These are phyloP conservation scores for Blastomyces parvus DNA, from an alignment of 2,329 filamentous ascomycete genomes.

Conservation along the genomic window DNA sequence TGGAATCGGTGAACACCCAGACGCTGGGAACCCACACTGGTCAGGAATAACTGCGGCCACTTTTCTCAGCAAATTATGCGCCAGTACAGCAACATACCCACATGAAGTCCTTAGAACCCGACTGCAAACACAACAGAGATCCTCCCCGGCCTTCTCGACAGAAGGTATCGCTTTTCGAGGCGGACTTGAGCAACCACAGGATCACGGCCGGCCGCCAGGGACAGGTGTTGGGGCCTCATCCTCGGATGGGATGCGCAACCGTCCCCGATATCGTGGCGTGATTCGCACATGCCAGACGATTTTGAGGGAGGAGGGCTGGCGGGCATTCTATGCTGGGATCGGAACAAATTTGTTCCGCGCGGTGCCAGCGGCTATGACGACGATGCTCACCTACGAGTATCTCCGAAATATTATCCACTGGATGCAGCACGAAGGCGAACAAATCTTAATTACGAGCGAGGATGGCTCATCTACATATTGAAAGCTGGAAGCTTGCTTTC, in stretches of 20 bases:
- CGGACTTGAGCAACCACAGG: constrained; percentile 30
- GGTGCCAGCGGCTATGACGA: constrained; percentile 89
- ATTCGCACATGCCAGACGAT: constrained; percentile 76
- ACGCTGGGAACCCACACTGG: constrained; percentile 60
- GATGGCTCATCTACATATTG: background rate
- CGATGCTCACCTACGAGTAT: constrained; percentile 94
- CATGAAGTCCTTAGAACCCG: constrained; percentile 93
- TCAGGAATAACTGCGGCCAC: constrained; percentile 77
- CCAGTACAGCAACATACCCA: constrained; percentile 90
- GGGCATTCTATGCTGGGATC: constrained; percentile 93
- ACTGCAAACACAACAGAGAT: constrained; percentile 82
- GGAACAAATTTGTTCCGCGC: constrained; percentile 96
- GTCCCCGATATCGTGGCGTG: constrained; percentile 62
- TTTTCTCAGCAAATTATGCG: constrained; percentile 86
- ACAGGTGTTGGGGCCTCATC: constrained; percentile 34
- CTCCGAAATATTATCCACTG: constrained; percentile 46
- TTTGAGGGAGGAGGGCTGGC: constrained; percentile 83
- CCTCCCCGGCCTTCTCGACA: constrained; percentile 38
- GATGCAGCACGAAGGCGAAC: constrained; percentile 45
- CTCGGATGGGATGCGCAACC: constrained; percentile 49
- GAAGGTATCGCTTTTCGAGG: constrained; percentile 45
- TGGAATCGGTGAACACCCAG: constrained; percentile 66
- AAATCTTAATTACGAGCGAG: background rate
- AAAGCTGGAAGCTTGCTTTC: background rate
- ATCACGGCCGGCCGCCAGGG: constrained; percentile 37